phyloP scores from a whole-genome alignment of 2,329 filamentous ascomycete species.

The Ceratocystis smalleyi region DNA sequence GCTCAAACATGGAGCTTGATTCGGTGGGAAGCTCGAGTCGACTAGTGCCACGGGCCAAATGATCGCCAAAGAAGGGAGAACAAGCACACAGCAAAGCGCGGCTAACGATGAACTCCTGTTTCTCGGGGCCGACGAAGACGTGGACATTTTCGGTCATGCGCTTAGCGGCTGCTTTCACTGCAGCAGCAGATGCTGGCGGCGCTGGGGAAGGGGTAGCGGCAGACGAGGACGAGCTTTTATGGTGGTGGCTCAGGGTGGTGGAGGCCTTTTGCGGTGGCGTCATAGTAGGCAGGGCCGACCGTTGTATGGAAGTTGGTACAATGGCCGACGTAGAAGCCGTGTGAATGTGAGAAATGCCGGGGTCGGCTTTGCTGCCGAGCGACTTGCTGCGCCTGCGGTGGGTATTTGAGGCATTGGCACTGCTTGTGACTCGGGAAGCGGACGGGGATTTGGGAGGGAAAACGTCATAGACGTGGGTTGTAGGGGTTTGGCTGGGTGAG shows the following conservation, averaged over 20 bases:
- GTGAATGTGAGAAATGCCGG: conserved; percentile 6
- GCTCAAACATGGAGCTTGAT: conserved; percentile 36
- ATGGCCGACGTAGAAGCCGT: not conserved
- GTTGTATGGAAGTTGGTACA: not conserved
- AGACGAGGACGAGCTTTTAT: not conserved
- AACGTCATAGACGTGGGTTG: conserved; percentile 9
- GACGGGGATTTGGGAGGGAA: conserved; percentile 2
- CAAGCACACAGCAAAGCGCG: conserved; percentile 31
- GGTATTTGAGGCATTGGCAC: not conserved
- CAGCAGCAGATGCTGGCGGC: not conserved
- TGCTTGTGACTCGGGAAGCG: not conserved
- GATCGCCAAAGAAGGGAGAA: conserved; percentile 34
- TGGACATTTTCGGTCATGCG: conserved; percentile 21
- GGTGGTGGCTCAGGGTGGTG: not conserved
- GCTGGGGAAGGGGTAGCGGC: not conserved
- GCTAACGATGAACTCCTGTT: conserved; percentile 30
- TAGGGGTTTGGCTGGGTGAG: not conserved
- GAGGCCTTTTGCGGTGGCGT: not conserved
- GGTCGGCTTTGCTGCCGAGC: conserved; percentile 8
- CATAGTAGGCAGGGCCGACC: conserved; percentile 3
- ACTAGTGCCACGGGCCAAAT: conserved; percentile 27
- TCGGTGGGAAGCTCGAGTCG: conserved; percentile 32
- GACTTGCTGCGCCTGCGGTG: conserved; percentile 1
- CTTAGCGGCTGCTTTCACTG: not conserved
- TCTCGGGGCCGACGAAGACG: conserved; percentile 30